Conservation (phyloP, 495 filamentous ascomycete species). For the Pyrenopolyporus hunteri region DNA sequence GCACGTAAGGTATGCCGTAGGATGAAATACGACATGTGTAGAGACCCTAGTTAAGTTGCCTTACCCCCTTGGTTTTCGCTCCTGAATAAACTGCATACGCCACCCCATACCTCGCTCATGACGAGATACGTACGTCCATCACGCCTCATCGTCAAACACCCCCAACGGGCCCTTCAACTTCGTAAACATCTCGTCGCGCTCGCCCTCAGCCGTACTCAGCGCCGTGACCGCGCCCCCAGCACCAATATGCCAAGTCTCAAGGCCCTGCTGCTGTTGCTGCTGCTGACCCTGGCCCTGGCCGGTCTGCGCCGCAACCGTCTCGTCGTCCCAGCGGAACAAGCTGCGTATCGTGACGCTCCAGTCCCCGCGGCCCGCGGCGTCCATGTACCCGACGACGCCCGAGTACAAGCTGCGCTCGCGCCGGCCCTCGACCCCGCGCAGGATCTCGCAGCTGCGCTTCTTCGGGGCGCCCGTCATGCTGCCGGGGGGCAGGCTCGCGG, state of each 20-base stretch:
- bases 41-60: no score
- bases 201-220: slow-evolving; percentile 74
- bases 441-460: slow-evolving; percentile 82
- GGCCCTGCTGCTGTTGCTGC: no score
- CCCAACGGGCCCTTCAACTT: slow-evolving; percentile 75
- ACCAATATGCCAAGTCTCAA: slow-evolving; percentile 77
- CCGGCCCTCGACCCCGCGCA: slow-evolving; percentile 68
- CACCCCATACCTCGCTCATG: no score
- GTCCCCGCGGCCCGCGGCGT: slow-evolving; percentile 82
- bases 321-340: slow-evolving; percentile 70
- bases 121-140: neutral
- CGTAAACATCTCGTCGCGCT: slow-evolving; percentile 89
- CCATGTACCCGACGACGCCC: slow-evolving; percentile 87
- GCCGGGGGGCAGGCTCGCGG: slow-evolving; percentile 80
- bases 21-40: no score
- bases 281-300: slow-evolving; percentile 22
- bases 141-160: slow-evolving; percentile 53
- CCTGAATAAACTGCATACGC: no score
- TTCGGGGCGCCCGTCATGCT: slow-evolving; percentile 97
- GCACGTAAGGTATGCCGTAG: no score
- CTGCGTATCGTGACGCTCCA: slow-evolving; percentile 88
- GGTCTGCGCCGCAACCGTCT: slow-evolving; percentile 35
- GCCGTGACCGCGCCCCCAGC: slow-evolving; percentile 89
- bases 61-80: no score
- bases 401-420: slow-evolving; percentile 80